A percentile compares a stretch with the other conserved stretches of the same genome.
Conservation (phyloP, 441 rosid species). For the Erodium trifolium region DNA sequence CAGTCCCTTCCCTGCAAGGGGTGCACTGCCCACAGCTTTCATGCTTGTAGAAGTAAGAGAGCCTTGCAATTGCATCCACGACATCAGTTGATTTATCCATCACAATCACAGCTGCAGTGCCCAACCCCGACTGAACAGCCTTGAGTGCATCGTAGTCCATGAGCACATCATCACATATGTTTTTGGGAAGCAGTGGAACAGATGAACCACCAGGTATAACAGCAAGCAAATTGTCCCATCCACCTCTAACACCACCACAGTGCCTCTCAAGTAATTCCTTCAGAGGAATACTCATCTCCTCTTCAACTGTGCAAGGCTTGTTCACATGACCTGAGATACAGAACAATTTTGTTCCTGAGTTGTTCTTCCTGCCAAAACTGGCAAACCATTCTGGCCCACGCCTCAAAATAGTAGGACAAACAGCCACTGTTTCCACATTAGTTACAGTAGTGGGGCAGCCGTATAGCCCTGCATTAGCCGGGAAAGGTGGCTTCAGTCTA, state of each 20-base stretch:
- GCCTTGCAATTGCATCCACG: conserved; percentile 96
- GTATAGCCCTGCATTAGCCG: conserved; percentile 93
- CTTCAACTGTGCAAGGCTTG: conserved; percentile 96
- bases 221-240: conserved; percentile 97
- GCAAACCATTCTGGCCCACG: conserved; percentile 99
- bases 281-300: conserved; percentile 94
- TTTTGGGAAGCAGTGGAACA: conserved; percentile 79
- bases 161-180: conserved; percentile 80
- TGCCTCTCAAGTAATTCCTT: conserved; percentile 93
- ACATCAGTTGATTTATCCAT: conserved; percentile 99
- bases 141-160: conserved; percentile 98
- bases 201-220: conserved; percentile 95
- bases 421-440: conserved; percentile 94
- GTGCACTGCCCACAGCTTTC: conserved; percentile 99
- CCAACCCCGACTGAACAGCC: conserved; percentile 92
- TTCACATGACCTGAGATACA: conserved; percentile 94
- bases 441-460: conserved; percentile 98
- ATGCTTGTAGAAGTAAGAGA: conserved; percentile 98
- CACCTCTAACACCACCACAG: conserved; percentile 95
- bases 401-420: conserved; percentile 90
- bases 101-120: conserved; percentile 96
- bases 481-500: conserved; percentile 99
- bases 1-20: conserved; percentile 96
- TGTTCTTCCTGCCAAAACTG: conserved; percentile 93
- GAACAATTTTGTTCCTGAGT: conserved; percentile 81